These are phyloP conservation scores for Corynascus novoguineensis DNA, from an alignment of 495 filamentous ascomycete genomes.

Conservation along the genomic window DNA sequence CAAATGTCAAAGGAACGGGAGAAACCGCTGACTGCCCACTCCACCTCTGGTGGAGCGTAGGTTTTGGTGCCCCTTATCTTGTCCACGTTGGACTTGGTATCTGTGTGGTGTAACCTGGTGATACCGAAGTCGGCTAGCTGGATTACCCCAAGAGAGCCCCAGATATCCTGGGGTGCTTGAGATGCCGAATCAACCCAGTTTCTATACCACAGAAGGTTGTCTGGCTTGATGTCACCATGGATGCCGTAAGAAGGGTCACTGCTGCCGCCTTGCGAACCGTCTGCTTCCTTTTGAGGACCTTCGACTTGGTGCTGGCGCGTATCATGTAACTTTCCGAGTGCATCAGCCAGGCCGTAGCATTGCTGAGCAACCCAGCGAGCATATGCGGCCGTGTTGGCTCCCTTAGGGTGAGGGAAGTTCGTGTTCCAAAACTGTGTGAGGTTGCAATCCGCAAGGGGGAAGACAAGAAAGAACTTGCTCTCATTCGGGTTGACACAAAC, in stretches of 20 bases:
- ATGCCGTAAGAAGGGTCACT: not conserved
- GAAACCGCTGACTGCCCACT: not conserved
- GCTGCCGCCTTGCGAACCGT: not conserved
- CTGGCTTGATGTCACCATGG: too few species aligned
- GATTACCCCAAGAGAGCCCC: not conserved
- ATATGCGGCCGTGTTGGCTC: not conserved
- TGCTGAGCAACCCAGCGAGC: not conserved
- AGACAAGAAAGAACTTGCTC: not conserved
- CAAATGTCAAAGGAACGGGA: not conserved
- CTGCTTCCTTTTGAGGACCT: not conserved
- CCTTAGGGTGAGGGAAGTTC: not conserved
- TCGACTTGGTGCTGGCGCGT: not conserved
- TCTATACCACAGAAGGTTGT: too few species aligned
- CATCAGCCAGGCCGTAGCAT: not conserved
- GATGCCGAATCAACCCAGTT: too few species aligned
- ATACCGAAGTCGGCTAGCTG: not conserved
- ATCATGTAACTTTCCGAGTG: not conserved
- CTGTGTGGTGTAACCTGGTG: not conserved
- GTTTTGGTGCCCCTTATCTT: not conserved
- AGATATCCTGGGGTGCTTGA: not conserved
- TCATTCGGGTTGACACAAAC: not conserved
- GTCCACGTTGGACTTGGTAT: not conserved
- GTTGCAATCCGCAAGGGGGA: not conserved
- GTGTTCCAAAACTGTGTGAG: not conserved
- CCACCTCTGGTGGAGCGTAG: not conserved